Base-by-base conservation (phyloP, 1,284 basidiomycete genomes). In the Rhodotorula mucilaginosa region DNA sequence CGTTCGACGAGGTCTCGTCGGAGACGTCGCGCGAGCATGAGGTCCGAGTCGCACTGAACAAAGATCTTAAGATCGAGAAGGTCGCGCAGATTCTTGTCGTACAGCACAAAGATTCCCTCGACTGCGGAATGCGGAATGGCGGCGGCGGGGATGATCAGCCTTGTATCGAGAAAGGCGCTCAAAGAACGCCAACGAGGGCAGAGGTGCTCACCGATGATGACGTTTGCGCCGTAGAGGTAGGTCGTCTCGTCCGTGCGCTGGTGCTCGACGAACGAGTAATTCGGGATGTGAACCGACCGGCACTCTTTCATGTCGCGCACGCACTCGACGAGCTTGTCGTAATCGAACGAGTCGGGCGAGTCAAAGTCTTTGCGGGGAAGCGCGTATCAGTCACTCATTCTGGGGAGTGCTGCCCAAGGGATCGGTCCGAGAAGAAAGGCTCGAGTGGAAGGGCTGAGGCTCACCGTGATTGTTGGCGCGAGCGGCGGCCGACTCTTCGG, bases 1-100 rank as follows among this genome's bases (percentile, higher is more conserved):
- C 96, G 87, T 80, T 99, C 94, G 75, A 88, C 87, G 12, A 92
- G 87, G 79, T 99, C 96, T 68, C 96, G 85, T 74, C 87, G 85
- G 71, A 99, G 91, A 49, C 96, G 88, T 63, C 96, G 86, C 4
- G 96, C 94, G 58, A 99, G 88, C 96, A 99, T 99, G 19, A 98
- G 83, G 80, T 99, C 96, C 4, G 93, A 90, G 80, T 98, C 96
- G 67, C 92, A 94, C 67, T 74, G 73, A 15, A 81, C 79, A 67
- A 82, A 77, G 69, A 77, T 67, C 84, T 97, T 97, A 54, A 99
- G 85, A 81, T 98, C 96, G 79, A 97, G 95, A 58, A 98, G 82
- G 5, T 87, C 85, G 66, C 96, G 85, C 56, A 97, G 70, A 19
- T 70, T 71, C 26, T 77, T 74, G 75, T 95, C 92, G 73, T 93